Evolutionary conservation across 371 early-diverging fungal species (phyloP).

Genomic region (Actinomortierella ambigua): DNA sequence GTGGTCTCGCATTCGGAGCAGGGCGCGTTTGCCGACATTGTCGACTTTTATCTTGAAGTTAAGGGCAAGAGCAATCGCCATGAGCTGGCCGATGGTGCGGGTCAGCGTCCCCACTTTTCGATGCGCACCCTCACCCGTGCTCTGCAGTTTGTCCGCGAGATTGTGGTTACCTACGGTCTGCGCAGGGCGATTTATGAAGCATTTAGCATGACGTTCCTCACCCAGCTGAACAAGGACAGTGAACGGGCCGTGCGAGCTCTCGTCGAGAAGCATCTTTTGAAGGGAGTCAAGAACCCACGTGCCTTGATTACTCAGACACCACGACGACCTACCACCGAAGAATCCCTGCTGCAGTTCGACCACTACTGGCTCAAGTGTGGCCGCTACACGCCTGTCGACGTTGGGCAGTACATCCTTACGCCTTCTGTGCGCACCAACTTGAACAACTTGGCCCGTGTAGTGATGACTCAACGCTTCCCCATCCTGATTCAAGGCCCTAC

Average conservation of each 20-base stretch:
- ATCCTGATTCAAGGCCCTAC: constrained; percentile 99
- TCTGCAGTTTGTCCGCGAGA: constrained; percentile 80
- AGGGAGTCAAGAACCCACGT: constrained; percentile 65
- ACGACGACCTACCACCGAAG: constrained; percentile 55
- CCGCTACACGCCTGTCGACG: constrained; percentile 54
- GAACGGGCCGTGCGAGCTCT: constrained; percentile 61
- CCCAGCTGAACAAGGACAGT: constrained; percentile 84
- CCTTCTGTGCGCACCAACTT: constrained; percentile 86
- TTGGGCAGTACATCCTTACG: constrained; percentile 86
- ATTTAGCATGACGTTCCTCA: constrained; percentile 93
- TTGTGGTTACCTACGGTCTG: constrained; percentile 76
- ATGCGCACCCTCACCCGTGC: constrained; percentile 95
- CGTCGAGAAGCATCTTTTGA: constrained; percentile 69
- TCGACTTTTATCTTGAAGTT: constrained; percentile 84
- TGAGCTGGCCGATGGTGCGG: constrained; percentile 89
- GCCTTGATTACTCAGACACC: constrained; percentile 69
- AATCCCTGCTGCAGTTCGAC: constrained; percentile 77
- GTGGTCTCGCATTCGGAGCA: constrained; percentile 65
- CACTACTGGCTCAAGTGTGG: constrained; percentile 89
- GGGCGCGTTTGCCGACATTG: constrained; percentile 72
- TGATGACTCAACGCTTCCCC: constrained; percentile 91
- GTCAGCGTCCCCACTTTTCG: constrained; percentile 90
- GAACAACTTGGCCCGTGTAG: constrained; percentile 89
- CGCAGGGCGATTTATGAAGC: constrained; percentile 91
- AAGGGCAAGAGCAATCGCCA: constrained; percentile 76